Conservation (phyloP, 2,329 filamentous ascomycete genomes). For the Laburnicola sp. region DNA sequence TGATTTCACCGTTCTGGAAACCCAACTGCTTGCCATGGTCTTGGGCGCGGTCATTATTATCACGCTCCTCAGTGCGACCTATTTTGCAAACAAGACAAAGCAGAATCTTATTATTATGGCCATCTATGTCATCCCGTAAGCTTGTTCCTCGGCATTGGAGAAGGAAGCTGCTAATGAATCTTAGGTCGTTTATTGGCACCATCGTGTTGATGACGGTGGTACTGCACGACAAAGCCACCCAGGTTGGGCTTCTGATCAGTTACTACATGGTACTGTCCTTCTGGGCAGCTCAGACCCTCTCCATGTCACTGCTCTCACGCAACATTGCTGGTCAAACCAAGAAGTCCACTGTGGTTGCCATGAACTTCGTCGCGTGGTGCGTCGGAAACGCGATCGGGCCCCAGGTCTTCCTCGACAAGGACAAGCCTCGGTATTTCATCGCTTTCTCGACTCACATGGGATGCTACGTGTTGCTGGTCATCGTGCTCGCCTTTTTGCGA, state of each 20-base stretch:
- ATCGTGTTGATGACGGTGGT: slow-evolving; percentile 70
- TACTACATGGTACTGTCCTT: slow-evolving; percentile 80
- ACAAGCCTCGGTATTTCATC: slow-evolving; percentile 68
- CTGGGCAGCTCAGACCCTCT: slow-evolving; percentile 72
- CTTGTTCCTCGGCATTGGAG: slow-evolving; percentile 13
- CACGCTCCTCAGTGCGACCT: slow-evolving; percentile 67
- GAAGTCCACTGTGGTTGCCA: slow-evolving; percentile 67
- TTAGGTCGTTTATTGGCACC: slow-evolving; percentile 69
- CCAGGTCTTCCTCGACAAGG: slow-evolving; percentile 49
- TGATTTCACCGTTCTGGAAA: slow-evolving; percentile 66
- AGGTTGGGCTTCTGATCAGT: slow-evolving; percentile 68
- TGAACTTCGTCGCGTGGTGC: slow-evolving; percentile 72
- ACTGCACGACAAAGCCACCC: slow-evolving; percentile 60
- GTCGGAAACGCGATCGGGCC: slow-evolving; percentile 67
- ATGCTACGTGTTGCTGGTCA: slow-evolving; percentile 65
- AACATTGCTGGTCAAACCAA: slow-evolving; percentile 76
- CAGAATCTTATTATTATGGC: slow-evolving; percentile 71
- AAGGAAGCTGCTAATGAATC: slow-evolving; percentile 3
- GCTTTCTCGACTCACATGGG: slow-evolving; percentile 71
- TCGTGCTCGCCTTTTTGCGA: slow-evolving; percentile 61
- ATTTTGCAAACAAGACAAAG: slow-evolving; percentile 67
- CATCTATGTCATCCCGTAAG: slow-evolving; percentile 66
- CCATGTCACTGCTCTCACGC: slow-evolving; percentile 67
- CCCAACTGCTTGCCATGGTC: slow-evolving; percentile 75
- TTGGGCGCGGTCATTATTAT: slow-evolving; percentile 74